Percentiles rank a stretch among this genome's conserved stretches.
These are phyloP conservation scores for Paraphaeosphaeria minitans DNA, from an alignment of 2,329 filamentous ascomycete genomes.

Conservation along the genomic window DNA sequence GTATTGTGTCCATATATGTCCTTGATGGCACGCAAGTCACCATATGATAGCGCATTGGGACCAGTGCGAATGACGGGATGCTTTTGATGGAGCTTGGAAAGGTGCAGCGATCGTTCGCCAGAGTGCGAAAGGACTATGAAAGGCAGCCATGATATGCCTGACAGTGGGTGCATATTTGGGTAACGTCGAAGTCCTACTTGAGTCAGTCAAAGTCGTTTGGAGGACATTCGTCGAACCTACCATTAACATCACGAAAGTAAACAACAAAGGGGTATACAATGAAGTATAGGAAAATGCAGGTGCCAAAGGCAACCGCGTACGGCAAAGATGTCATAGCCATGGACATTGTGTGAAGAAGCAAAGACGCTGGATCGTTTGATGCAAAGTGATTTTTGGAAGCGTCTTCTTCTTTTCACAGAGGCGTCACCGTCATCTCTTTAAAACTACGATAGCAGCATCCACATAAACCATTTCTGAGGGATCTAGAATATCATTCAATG, in stretches of 20 bases:
- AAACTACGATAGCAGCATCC: background rate
- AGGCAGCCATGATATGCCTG: slow-evolving; percentile 54
- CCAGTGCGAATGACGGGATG: slow-evolving; percentile 49
- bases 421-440: background rate
- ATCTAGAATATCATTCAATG: background rate
- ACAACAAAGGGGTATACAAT: slow-evolving; percentile 48
- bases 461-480: background rate
- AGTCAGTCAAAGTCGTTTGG: slow-evolving; percentile 6
- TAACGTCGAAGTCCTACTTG: slow-evolving; percentile 53
- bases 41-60: slow-evolving; percentile 40
- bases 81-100: slow-evolving; percentile 54
- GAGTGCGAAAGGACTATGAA: slow-evolving; percentile 54
- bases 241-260: slow-evolving; percentile 56
- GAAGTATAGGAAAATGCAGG: slow-evolving; percentile 42
- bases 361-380: background rate
- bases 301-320: slow-evolving; percentile 32
- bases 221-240: slow-evolving; percentile 15
- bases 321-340: slow-evolving; percentile 21
- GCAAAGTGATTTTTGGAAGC: background rate
- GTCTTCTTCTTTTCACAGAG: background rate
- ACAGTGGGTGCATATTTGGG: slow-evolving; percentile 53
- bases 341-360: slow-evolving; percentile 31
- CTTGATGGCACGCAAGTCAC: slow-evolving; percentile 48
- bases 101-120: slow-evolving; percentile 51
- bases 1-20: slow-evolving; percentile 60